These are phyloP conservation scores for Saturnispora kantuleensis DNA, from an alignment of 805 yeast genomes.

Conservation along the genomic window DNA sequence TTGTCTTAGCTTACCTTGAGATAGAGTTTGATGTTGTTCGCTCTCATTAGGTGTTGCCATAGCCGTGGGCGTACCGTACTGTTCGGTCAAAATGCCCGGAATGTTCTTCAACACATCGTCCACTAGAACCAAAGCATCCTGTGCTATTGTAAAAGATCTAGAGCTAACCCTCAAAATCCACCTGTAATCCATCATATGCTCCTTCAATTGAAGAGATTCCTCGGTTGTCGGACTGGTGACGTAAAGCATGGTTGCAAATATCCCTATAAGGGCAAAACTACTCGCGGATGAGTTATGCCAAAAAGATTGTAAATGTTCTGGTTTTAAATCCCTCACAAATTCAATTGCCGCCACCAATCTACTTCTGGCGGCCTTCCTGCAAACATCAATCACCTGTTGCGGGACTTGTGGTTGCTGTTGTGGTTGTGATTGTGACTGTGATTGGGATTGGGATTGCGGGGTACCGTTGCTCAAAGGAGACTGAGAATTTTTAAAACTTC, in stretches of 20 bases:
- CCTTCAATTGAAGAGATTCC: constrained; percentile 56
- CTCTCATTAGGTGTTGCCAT: not conserved
- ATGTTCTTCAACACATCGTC: constrained; percentile 66
- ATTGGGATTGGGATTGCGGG: not conserved
- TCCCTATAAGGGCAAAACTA: constrained; percentile 73
- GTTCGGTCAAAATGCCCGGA: constrained; percentile 48
- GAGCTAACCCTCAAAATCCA: constrained; percentile 68
- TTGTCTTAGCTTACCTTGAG: not conserved
- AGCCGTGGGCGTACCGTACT: constrained; percentile 7
- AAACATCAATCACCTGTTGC: constrained; percentile 49
- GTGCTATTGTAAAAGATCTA: constrained; percentile 68
- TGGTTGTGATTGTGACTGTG: not conserved
- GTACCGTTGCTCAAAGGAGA: constrained; percentile 2
- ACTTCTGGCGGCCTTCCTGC: constrained; percentile 79
- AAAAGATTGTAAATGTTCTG: constrained; percentile 78
- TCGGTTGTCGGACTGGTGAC: constrained; percentile 54
- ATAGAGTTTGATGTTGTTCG: not conserved
- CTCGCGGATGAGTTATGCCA: constrained; percentile 82
- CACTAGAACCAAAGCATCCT: constrained; percentile 60
- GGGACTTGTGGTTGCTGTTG: constrained; percentile 25
- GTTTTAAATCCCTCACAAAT: constrained; percentile 62
- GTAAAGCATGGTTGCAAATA: constrained; percentile 74
- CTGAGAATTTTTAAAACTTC: not conserved
- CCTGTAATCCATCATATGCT: constrained; percentile 64
- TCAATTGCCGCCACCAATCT: constrained; percentile 75